Evolutionary conservation across 306 rosid genomes (phyloP).

Genomic region (Prinsepia uniflora): DNA sequence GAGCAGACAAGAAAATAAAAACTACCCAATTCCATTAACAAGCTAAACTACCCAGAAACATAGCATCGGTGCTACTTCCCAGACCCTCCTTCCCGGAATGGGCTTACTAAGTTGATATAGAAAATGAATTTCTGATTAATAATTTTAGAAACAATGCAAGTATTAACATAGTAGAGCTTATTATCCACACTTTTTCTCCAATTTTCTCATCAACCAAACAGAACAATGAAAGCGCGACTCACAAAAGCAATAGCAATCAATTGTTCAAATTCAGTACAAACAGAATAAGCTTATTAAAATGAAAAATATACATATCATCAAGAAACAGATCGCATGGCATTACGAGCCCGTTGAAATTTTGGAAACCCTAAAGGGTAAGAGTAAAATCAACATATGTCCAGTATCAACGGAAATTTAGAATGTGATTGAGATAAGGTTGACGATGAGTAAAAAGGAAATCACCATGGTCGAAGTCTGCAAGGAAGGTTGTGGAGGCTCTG

Average conservation of each 20-base stretch:
- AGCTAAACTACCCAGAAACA: no score
- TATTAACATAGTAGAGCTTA: not conserved
- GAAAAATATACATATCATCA: not conserved
- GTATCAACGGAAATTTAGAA: not conserved
- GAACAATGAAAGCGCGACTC: not conserved
- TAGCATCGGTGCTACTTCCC: no score
- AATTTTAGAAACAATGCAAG: no score
- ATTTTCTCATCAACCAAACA: conserved; percentile 13
- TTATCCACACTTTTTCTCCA: not conserved
- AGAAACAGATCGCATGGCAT: conserved; percentile 4
- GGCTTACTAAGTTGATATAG: no score
- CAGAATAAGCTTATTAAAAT: not conserved
- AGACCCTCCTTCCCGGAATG: no score
- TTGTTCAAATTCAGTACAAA: not conserved
- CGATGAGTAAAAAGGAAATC: not conserved
- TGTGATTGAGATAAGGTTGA: not conserved
- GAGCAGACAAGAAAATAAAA: no score
- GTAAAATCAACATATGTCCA: not conserved
- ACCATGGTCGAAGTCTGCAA: conserved; percentile 19
- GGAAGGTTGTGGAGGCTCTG: conserved; percentile 5
- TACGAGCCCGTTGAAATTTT: not conserved
- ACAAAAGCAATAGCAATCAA: not conserved
- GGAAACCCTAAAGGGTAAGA: conserved; percentile 2
- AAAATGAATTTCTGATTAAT: not conserved
- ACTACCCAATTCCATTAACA: no score